Evolutionary conservation across 768 basidiomycete species (phyloP).

Genomic region (Termitomyces sp.): DNA sequence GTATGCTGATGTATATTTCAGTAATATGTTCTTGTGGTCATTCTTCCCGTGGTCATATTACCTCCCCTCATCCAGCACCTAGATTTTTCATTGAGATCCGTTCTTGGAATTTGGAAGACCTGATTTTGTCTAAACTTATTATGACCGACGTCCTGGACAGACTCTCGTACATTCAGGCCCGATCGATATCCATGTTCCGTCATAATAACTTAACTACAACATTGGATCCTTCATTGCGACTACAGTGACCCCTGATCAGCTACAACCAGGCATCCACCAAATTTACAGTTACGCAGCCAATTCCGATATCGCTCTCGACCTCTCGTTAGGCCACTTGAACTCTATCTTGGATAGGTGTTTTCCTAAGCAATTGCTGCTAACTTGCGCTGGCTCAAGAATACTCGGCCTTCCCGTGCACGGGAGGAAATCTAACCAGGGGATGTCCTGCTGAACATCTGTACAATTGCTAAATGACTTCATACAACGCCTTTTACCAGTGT

Average conservation of each 20-base stretch:
- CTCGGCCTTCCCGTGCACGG: constrained; percentile 18
- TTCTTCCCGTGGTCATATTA: not conserved
- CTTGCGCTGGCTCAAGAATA: not conserved
- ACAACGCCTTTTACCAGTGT: constrained; percentile 18
- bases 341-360: constrained; percentile 7
- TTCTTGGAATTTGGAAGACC: not conserved
- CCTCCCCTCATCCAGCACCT: not conserved
- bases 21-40: not conserved
- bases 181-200: not conserved
- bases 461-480: not conserved
- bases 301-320: constrained; percentile 15
- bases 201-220: not conserved
- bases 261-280: constrained; percentile 17
- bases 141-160: not conserved
- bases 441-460: not conserved
- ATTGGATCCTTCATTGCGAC: not conserved
- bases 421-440: constrained; percentile 26
- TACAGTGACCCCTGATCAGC: not conserved
- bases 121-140: not conserved
- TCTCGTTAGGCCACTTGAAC: constrained; percentile 16
- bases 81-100: not conserved
- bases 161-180: not conserved
- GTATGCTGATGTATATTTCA: no score
- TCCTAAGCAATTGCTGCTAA: not conserved
- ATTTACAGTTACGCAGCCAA: constrained; percentile 12